Conservation (phyloP, 768 basidiomycete genomes). For the Pleurotus tuoliensis region DNA sequence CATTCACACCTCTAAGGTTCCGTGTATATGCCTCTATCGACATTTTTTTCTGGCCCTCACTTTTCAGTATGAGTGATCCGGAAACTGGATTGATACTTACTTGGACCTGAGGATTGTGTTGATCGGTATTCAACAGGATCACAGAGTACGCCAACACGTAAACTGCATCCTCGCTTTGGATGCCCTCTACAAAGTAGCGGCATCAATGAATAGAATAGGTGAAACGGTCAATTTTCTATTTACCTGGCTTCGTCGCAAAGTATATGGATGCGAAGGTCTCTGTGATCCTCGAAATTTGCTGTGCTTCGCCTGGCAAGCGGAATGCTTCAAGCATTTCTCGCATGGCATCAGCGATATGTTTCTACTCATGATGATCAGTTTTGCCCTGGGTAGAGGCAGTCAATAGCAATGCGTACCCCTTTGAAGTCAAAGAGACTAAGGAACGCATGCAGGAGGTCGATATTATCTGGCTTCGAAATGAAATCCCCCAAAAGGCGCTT, state of each 20-base stretch:
- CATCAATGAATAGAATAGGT: neutral
- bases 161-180: slow-evolving; percentile 88
- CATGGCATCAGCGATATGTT: slow-evolving; percentile 94
- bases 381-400: no score
- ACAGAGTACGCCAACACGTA: slow-evolving; percentile 94
- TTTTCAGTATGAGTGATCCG: neutral
- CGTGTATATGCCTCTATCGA: slow-evolving; percentile 89
- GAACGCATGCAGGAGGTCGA: slow-evolving; percentile 82
- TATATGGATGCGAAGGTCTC: slow-evolving; percentile 93
- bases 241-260: slow-evolving; percentile 81
- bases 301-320: slow-evolving; percentile 90
- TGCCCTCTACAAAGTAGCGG: slow-evolving; percentile 55
- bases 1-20: slow-evolving; percentile 92
- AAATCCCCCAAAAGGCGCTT: slow-evolving; percentile 94
- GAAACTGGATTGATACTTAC: slow-evolving; percentile 39
- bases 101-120: slow-evolving; percentile 90
- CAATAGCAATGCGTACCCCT: slow-evolving; percentile 46
- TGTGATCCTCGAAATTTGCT: slow-evolving; percentile 91
- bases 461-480: slow-evolving; percentile 83
- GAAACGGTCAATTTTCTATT: slow-evolving; percentile 12
- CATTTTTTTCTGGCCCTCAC: slow-evolving; percentile 82
- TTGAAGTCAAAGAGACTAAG: slow-evolving; percentile 88
- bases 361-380: slow-evolving; percentile 40
- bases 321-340: slow-evolving; percentile 91
- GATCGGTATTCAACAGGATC: slow-evolving; percentile 98